Base-by-base conservation (phyloP, 305 asterid species). In the Fraxinus albicans region DNA sequence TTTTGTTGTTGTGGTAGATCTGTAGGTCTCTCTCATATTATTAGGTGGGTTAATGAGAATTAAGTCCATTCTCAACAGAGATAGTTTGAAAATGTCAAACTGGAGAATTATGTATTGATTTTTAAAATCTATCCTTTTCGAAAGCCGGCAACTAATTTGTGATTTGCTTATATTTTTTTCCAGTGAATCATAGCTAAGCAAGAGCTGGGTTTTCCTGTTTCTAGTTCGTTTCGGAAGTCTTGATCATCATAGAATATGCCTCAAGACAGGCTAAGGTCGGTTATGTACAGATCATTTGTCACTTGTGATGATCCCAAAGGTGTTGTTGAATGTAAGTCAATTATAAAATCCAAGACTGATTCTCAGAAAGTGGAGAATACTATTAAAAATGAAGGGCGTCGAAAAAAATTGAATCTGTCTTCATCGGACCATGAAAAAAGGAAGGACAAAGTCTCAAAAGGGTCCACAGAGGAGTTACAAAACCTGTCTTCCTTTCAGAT, bases 301-400 rank as follows among this genome's bases (percentile, higher is more conserved):
- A 89, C 92, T 8, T 94, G 98, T 36, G 95, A 89, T 80, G 97
- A 91, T 82, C 92, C 96, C 4, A 93, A 87, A 85, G 98, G 98
- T 8, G 91, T 94, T 36, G 91, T 77, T 73, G 97, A 94, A 40
- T 83, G 91, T 7, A 91, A 86, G 87, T 87, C 91, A 34, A 86
- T 76, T 77, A 90, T 82, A 85, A 91, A 78, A 69, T 86, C 92
- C 92, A 90, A 88, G 89, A 80, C 55, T 40, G 82, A 78, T 44
- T 77, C 89, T 29, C 85, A 76, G 13, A 88, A 86, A 79, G 78
- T 77, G 80, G 82, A 83, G 76, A 78, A 77, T 23, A 31, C 33
- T 29, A 73, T 47, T 33, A 83, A 86, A 75, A 80, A 58, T 70
- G 74, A 77, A 40, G 80, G 69, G 50, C 63, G 53, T 35, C 82